Base-by-base conservation (phyloP, 345 rosid species). In the Eucalyptus tenuipes region DNA sequence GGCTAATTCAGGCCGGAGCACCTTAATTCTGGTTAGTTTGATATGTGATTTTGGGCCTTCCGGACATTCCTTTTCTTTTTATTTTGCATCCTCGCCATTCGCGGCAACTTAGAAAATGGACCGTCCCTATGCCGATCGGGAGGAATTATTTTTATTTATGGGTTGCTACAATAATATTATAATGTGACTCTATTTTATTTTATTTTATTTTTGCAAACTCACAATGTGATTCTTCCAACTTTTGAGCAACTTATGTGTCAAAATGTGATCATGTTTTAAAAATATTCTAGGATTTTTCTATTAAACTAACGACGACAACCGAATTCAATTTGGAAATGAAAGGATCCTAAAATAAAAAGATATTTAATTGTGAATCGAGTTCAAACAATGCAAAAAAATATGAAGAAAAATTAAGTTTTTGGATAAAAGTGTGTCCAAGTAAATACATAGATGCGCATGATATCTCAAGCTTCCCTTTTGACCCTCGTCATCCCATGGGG, bases 391-490 rank as follows among this genome's bases (percentile, higher is more conserved):
- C 68, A 61, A 27, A 61, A 29, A 61, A 61, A 52, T 0, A 18
- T 17, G 55, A 52, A 16, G 57, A 29, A 61, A 27, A 57, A 57
- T 0, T 24, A 4, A 61, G 5, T 6, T 29, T 29, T 27, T 29
- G 33, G 31, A 13, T 6, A 29, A 61, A 29, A 61, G 33, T 61
- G 33, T 13, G 16, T 61, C 8, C 31, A 18, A 16, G 22, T 31
- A 31, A 68, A n/a, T 16, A 16, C 12, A 68, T 68, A 1, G 0
- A 68, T 68, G 42, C 2, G 0, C 80, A 0, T 5, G 24, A 8
- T 68, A 68, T 68, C 24, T 68, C 1, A 2, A 18, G 42, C 40
- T 31, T 4, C 42, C 75, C 18, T 64, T 64, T 64, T 8, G 10
- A n/a, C 37, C 42, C 42, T 8, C 64, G 25, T 25, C 64, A 57